Conservation (phyloP, 2,329 filamentous ascomycete genomes). For the Diaporthe vexans region DNA sequence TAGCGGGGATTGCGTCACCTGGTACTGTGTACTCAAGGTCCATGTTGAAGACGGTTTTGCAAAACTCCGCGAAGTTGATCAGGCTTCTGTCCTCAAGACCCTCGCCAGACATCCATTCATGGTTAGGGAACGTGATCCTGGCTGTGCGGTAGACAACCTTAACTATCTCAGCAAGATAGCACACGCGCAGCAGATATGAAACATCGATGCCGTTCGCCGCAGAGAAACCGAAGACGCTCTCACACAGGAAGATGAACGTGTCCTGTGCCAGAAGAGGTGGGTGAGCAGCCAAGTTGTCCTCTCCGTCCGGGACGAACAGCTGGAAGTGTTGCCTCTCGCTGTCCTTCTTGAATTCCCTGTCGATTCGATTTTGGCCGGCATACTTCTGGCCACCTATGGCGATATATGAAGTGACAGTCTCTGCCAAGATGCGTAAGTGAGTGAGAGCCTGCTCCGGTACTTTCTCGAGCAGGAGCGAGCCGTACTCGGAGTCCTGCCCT, state of each 20-base stretch:
- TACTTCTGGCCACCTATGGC: constrained; percentile 79
- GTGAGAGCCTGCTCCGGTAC: constrained; percentile 88
- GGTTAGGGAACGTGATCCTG: constrained; percentile 63
- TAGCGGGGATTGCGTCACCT: constrained; percentile 51
- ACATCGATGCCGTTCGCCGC: constrained; percentile 80
- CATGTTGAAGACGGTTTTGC: constrained; percentile 61
- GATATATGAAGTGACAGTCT: constrained; percentile 89
- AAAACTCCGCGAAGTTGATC: constrained; percentile 69
- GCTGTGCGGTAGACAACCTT: constrained; percentile 78
- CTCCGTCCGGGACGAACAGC: constrained; percentile 71
- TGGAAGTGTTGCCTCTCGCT: constrained; percentile 81
- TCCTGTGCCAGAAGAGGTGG: constrained; percentile 76
- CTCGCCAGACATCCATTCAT: constrained; percentile 50
- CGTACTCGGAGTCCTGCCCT: constrained; percentile 80
- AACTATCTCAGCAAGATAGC: constrained; percentile 91
- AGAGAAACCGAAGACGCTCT: constrained; percentile 79
- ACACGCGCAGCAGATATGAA: constrained; percentile 84
- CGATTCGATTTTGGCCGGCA: constrained; percentile 71
- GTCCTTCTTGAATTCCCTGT: constrained; percentile 75
- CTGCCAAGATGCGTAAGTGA: constrained; percentile 88
- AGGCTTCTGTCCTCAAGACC: constrained; percentile 57
- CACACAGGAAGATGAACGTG: constrained; percentile 84
- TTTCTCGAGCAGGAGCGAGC: constrained; percentile 83
- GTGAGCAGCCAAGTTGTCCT: not conserved
- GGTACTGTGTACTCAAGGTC: constrained; percentile 56